Evolutionary conservation across 306 rosid genomes (phyloP), one percentile per base, ranked within the genome.

Genomic region (Vigna mungo): DNA sequence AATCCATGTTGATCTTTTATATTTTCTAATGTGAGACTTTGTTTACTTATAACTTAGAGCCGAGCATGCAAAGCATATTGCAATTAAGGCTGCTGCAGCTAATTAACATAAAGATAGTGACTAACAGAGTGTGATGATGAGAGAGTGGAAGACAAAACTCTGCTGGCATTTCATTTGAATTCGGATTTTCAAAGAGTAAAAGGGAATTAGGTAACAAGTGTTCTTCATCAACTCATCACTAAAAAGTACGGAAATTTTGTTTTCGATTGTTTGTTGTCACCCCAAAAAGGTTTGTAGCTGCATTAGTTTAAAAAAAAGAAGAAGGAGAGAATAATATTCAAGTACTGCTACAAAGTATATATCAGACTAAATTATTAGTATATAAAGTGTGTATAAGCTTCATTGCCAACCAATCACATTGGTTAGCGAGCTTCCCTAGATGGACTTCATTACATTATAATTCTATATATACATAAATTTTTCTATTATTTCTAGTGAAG

Each of bases 401-500:
- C 72, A 18, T 70, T 52, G 78, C 61, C 81, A 81, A 65, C 81
- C 85, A 81, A 82, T 76, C 47, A 76, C 43, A 76, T 44, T 76
- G 36, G 74, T 61, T 23, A 61, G 48, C 8, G 44, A 56, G 60
- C 60, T 60, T 81, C 72, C 34, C 37, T 17, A 75, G 72, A 63
- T 49, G 72, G 27, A 53, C 25, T 17, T 17, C 59, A 53, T 8
- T 53, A 8, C 58, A 51, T 41, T 41, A 41, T 34, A 20, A 17
- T 13, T 53, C 9, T 6, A 20, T 51, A 54, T 37, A 36, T 36
- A 20, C 2, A 36, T 36, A 36, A 8, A 34, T 36, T 36, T 36
- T 36, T 36, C 41, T 36, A 71, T 71, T 30, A 30, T 30, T 16
- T 69, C 60, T 36, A 27, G 9, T 9, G 15, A 49, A 30, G 23